Percentiles rank a stretch among this genome's conserved stretches.
These are phyloP conservation scores for Colletotrichum lindemuthianum DNA, from an alignment of 2,329 filamentous ascomycete species.

Conservation along the genomic window DNA sequence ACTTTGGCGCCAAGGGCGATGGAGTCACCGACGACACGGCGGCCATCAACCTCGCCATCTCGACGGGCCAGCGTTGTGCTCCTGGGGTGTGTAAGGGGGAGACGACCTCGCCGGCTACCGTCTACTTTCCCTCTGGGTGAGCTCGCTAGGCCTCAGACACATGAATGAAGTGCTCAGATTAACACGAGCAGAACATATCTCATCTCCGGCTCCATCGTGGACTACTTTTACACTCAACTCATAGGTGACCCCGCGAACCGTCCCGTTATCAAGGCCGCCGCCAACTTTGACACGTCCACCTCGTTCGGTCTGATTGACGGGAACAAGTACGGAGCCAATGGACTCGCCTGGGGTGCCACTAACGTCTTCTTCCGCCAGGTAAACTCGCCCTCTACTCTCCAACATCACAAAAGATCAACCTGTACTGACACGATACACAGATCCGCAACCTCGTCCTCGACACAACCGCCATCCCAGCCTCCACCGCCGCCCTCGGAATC, in stretches of 20 bases:
- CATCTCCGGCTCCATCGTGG: constrained; percentile 75
- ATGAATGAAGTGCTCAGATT: background rate
- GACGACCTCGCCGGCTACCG: constrained; percentile 49
- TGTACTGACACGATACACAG: background rate
- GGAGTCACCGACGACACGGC: constrained; percentile 49
- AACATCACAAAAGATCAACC: background rate
- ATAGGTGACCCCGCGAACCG: constrained; percentile 73
- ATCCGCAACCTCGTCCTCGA: constrained; percentile 65
- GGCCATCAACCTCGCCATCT: constrained; percentile 49
- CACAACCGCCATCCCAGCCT: constrained; percentile 58
- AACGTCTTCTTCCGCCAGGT: constrained; percentile 70
- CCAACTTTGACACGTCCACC: constrained; percentile 52
- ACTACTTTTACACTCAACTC: constrained; percentile 84
- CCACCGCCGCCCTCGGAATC: constrained; percentile 61
- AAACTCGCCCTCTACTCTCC: background rate
- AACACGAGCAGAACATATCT: constrained; percentile 66
- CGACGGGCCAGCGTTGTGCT: constrained; percentile 53
- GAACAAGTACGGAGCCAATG: constrained; percentile 52
- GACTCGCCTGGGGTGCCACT: constrained; percentile 61
- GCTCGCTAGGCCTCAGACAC: background rate
- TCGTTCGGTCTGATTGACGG: constrained; percentile 59
- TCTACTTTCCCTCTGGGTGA: constrained; percentile 51
- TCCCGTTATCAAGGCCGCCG: constrained; percentile 64
- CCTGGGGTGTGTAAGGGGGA: constrained; percentile 48
- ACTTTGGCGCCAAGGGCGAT: constrained; percentile 53